Conservation (phyloP, 768 basidiomycete species). For the Pleurotus pulmonarius region DNA sequence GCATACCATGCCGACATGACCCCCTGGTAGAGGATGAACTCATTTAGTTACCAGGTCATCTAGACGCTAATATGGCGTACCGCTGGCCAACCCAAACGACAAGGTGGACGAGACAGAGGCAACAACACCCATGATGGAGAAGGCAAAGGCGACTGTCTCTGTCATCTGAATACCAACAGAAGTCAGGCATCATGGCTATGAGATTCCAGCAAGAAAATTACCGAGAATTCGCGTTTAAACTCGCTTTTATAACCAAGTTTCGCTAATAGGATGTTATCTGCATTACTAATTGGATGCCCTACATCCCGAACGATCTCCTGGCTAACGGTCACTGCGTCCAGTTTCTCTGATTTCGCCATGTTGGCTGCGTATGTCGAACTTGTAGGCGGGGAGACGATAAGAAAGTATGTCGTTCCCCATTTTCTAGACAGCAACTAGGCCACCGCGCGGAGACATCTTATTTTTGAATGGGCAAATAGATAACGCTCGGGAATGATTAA, state of each 20-base stretch:
- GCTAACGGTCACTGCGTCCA: neutral
- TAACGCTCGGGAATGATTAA: no score
- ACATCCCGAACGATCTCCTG: constrained; percentile 2
- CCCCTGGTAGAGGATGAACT: constrained; percentile 34
- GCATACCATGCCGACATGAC: constrained; percentile 63
- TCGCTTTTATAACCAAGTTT: constrained; percentile 69
- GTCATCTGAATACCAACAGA: constrained; percentile 32
- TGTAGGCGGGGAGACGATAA: neutral
- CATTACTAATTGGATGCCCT: constrained; percentile 17
- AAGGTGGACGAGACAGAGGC: constrained; percentile 67
- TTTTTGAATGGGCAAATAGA: no score
- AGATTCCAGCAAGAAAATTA: constrained; percentile 17
- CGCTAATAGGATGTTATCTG: constrained; percentile 58
- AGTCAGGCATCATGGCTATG: neutral
- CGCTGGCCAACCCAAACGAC: constrained; percentile 58
- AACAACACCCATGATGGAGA: constrained; percentile 72
- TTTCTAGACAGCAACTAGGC: no score
- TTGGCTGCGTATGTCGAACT: neutral
- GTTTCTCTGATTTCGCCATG: constrained; percentile 7
- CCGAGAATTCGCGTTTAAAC: constrained; percentile 73
- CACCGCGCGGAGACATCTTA: no score
- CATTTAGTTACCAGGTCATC: no score
- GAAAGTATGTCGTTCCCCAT: neutral
- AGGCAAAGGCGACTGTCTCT: constrained; percentile 63
- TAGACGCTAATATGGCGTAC: constrained; percentile 25